A percentile compares a stretch with the other conserved stretches of the same genome.
Evolutionary conservation across 345 rosid species (phyloP).

Genomic region (Psidium friedrichsthalianum): DNA sequence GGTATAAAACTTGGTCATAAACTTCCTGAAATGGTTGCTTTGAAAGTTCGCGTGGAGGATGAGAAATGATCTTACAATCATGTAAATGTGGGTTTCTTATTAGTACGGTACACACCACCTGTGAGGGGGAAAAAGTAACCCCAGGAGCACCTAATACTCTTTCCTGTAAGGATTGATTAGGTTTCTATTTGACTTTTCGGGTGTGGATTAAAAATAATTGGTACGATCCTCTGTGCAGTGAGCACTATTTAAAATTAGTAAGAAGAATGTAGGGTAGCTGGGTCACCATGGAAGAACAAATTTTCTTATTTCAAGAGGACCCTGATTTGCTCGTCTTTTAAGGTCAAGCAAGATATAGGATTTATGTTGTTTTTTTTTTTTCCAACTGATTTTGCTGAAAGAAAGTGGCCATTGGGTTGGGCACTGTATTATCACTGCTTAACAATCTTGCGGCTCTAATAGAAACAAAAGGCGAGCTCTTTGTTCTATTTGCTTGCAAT

Average conservation of each 20-base stretch:
- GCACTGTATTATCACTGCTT: not conserved
- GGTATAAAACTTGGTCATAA: not conserved
- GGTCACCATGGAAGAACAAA: not conserved
- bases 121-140: not conserved
- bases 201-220: not conserved
- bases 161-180: not conserved
- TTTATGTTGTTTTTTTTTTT: not conserved
- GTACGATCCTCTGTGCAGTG: not conserved
- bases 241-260: not conserved
- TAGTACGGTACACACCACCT: not conserved
- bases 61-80: not conserved
- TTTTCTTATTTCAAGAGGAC: not conserved
- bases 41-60: not conserved
- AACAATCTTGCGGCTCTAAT: not conserved
- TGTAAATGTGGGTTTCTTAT: not conserved
- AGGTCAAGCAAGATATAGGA: not conserved
- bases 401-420: not conserved
- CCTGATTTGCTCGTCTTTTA: not conserved
- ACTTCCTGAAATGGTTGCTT: not conserved
- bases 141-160: not conserved
- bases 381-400: not conserved
- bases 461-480: not conserved
- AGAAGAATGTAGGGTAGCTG: not conserved
- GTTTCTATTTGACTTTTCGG: not conserved
- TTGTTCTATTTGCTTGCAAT: constrained; percentile 3